A percentile compares a stretch with the other conserved stretches of the same genome.
These are phyloP conservation scores for Debaryomyces fabryi DNA, from an alignment of 1,139 yeast genomes.

Conservation along the genomic window DNA sequence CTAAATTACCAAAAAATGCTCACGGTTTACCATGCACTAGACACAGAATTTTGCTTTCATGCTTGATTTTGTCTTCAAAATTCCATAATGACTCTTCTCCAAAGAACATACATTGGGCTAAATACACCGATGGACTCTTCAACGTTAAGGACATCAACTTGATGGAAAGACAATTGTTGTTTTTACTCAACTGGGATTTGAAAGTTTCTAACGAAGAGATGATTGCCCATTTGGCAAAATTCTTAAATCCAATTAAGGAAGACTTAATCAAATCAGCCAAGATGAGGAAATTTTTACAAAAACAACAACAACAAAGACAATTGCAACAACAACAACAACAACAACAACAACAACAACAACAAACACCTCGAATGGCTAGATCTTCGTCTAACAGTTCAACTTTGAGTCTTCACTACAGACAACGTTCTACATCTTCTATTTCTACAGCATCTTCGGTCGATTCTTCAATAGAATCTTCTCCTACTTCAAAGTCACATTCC, in stretches of 20 bases:
- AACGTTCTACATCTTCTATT: constrained; percentile 30
- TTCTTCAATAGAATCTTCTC: constrained; percentile 13
- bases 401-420: constrained; percentile 28
- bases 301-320: constrained; percentile 24
- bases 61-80: constrained; percentile 71
- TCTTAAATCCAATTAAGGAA: constrained; percentile 64
- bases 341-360: constrained; percentile 11
- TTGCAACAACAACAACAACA: constrained; percentile 14
- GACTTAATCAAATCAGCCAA: constrained; percentile 51
- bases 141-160: constrained; percentile 68
- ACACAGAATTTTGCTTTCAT: constrained; percentile 74
- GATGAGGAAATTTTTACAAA: constrained; percentile 37
- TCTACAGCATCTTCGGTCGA: constrained; percentile 23
- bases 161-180: constrained; percentile 78
- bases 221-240: constrained; percentile 46
- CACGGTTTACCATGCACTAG: constrained; percentile 78
- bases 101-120: constrained; percentile 76
- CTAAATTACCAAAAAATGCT: constrained; percentile 67
- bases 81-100: constrained; percentile 79
- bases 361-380: constrained; percentile 12
- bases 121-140: constrained; percentile 73
- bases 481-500: constrained; percentile 10
- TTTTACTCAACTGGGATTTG: constrained; percentile 71
- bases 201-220: constrained; percentile 58
- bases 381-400: constrained; percentile 17